These are phyloP conservation scores for Colletotrichum euphorbiae DNA, from an alignment of 2,329 filamentous ascomycete species.

Conservation along the genomic window DNA sequence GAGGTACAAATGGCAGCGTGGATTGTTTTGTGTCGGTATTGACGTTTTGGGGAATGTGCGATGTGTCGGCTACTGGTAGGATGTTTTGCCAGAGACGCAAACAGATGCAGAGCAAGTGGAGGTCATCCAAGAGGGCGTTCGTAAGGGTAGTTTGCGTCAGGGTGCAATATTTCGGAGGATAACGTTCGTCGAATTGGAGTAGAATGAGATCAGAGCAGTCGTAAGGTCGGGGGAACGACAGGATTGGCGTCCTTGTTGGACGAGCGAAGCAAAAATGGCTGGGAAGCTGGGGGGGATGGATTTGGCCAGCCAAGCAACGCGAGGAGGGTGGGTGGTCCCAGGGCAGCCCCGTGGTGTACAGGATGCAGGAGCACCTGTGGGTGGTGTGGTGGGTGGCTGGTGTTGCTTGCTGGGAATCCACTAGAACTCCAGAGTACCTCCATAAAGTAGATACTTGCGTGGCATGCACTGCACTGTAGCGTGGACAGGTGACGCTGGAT, in stretches of 20 bases:
- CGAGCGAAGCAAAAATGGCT: slow-evolving; percentile 39
- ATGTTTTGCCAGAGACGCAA: slow-evolving; percentile 37
- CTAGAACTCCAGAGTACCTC: slow-evolving; percentile 16
- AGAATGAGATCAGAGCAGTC: slow-evolving; percentile 34
- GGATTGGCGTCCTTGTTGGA: slow-evolving; percentile 38
- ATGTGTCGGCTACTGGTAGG: slow-evolving; percentile 37
- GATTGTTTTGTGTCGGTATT: slow-evolving; percentile 38
- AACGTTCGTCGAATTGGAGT: slow-evolving; percentile 29
- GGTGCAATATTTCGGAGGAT: slow-evolving; percentile 33
- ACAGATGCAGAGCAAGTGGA: slow-evolving; percentile 37
- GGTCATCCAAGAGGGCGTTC: slow-evolving; percentile 26
- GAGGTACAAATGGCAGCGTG: slow-evolving; percentile 30
- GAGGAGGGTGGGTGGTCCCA: slow-evolving; percentile 28
- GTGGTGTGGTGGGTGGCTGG: slow-evolving; percentile 38
- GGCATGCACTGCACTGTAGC: too few species aligned
- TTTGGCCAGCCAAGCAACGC: slow-evolving; percentile 38
- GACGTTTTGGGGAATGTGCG: slow-evolving; percentile 38
- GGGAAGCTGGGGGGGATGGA: slow-evolving; percentile 40
- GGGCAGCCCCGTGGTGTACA: slow-evolving; percentile 6
- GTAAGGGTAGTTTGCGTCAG: slow-evolving; percentile 32
- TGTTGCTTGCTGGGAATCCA: slow-evolving; percentile 33
- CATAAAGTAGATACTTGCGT: too few species aligned
- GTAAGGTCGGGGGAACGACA: slow-evolving; percentile 36
- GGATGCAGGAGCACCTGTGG: slow-evolving; percentile 32
- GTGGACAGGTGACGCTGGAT: too few species aligned